Evolutionary conservation across 306 rosid genomes (phyloP), one percentile per base, ranked within the genome.

Genomic region (Hippophae rhamnoides): DNA sequence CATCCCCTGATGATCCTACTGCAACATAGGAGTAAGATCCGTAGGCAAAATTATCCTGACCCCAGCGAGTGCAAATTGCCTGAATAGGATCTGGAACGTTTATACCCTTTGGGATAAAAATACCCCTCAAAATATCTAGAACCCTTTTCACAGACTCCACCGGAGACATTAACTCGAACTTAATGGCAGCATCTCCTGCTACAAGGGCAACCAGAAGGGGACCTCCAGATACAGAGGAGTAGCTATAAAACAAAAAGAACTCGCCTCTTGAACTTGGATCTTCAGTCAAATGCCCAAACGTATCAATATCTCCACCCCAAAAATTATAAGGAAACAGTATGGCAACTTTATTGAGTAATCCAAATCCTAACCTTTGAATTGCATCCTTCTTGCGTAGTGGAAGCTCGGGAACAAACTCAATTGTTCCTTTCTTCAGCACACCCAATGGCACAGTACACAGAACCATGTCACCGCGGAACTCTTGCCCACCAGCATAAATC

Each of bases 11-110:
- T 18, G 97, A 85, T 9, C 97, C 97, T 43, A 89, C 81, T 9
- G 95, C 89, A n/a, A 89, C 95, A 40, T 89, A 85, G 6, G 97
- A 89, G 74, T 89, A 89, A 2, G 95, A 89, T 13, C 95, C 97
- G 8, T 75, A 68, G 0, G 97, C 67, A 10, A 67, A 89, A 41
- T 61, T 78, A 76, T 89, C 97, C 64, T 83, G 78, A 54, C 97
- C 97, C 95, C 97, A 85, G 59, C 89, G 79, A 65, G 97, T 86
- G 77, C 97, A 89, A 45, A 62, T 79, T 1, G 92, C 87, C 80
- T 89, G 90, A 67, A 86, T 71, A 0, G 90, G 97, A 25, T 86
- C 89, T 0, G 97, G 97, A 71, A 89, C 92, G 7, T 70, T 79
- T 42, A 89, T 86, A 42, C 97, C 90, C 72, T 83, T 89, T 0